These are phyloP conservation scores for Corylus americana DNA, from an alignment of 306 rosid species.

Conservation along the genomic window DNA sequence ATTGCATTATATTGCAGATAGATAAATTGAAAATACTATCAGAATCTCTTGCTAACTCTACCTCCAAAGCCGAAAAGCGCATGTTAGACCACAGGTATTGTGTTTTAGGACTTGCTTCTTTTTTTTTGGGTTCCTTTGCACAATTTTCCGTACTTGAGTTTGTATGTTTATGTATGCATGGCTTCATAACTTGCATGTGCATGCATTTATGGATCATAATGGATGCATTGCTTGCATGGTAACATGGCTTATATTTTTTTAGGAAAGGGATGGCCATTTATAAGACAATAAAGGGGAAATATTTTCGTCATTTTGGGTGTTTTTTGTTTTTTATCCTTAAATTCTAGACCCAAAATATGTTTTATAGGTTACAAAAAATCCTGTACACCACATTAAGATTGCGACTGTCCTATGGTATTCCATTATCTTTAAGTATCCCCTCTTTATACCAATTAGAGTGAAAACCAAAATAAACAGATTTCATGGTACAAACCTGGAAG, in stretches of 20 bases:
- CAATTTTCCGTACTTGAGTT: slow-evolving; percentile 14
- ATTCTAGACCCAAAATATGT: not conserved
- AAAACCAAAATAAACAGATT: not conserved
- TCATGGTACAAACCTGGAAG: not conserved
- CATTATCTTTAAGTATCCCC: not conserved
- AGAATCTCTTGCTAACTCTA: slow-evolving; percentile 87
- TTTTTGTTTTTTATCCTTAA: too few species aligned
- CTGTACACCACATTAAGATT: not conserved
- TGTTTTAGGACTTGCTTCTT: slow-evolving; percentile 8
- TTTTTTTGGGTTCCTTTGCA: slow-evolving; percentile 8
- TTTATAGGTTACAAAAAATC: not conserved
- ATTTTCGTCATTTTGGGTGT: not conserved
- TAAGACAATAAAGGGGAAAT: not conserved
- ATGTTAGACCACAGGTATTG: slow-evolving; percentile 75
- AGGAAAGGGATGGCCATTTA: slow-evolving; percentile 4
- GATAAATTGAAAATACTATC: slow-evolving; percentile 78
- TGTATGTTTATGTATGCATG: not conserved
- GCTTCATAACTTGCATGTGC: not conserved
- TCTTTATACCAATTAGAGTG: not conserved
- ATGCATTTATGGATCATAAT: not conserved
- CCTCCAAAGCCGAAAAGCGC: slow-evolving; percentile 75
- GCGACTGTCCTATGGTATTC: not conserved
- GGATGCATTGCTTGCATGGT: not conserved
- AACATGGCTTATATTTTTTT: not conserved
- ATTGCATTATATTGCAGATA: slow-evolving; percentile 52